These are phyloP conservation scores for Chaetomiaceae sp. DNA, from an alignment of 2,329 filamentous ascomycete genomes.

Conservation along the genomic window DNA sequence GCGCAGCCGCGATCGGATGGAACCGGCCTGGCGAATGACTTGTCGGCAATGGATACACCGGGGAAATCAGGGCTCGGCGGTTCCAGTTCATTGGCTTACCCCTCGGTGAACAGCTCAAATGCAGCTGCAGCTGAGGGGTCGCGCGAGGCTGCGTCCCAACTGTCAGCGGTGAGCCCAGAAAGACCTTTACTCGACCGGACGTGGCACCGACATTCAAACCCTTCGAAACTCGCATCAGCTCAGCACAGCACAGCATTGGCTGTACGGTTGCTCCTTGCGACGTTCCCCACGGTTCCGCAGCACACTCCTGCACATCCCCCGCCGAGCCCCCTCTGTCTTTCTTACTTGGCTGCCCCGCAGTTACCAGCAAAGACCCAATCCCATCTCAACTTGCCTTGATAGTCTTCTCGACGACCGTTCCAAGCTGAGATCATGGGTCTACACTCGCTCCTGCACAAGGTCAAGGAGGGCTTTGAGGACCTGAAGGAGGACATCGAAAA, in stretches of 20 bases:
- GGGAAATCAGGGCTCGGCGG: no score
- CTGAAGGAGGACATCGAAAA: conserved; percentile 14
- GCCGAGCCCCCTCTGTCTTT: not conserved
- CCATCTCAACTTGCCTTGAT: no score
- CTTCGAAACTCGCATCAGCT: no score
- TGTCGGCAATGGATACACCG: no score
- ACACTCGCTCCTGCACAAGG: conserved; percentile 37
- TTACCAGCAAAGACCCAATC: not conserved
- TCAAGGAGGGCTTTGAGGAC: conserved; percentile 38
- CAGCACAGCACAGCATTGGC: no score
- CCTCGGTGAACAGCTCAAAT: no score
- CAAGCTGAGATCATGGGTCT: conserved; percentile 29
- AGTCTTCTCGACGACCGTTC: not conserved
- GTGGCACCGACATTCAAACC: no score
- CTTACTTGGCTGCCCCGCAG: conserved; percentile 9
- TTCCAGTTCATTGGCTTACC: conserved; percentile 16
- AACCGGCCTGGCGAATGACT: conserved; percentile 1
- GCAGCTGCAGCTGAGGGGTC: not conserved
- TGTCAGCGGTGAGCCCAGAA: no score
- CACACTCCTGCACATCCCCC: not conserved
- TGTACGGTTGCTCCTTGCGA: no score
- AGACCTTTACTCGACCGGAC: no score
- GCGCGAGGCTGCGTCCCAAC: no score
- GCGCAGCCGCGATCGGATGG: not conserved
- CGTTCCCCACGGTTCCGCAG: not conserved